phyloP scores from a whole-genome alignment of 345 rosid species.

The Theobroma cacao region DNA sequence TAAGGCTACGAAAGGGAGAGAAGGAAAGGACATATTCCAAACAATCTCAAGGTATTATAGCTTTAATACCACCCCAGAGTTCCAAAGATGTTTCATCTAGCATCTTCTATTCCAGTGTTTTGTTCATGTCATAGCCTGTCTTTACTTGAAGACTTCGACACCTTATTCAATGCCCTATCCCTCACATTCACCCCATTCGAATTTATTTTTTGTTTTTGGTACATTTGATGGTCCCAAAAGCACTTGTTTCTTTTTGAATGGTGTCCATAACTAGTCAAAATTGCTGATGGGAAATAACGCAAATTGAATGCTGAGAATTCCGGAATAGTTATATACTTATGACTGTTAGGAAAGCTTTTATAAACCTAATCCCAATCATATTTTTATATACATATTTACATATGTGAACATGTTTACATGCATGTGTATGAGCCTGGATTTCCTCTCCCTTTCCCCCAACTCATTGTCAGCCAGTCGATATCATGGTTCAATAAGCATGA shows the following conservation, averaged over 20 bases:
- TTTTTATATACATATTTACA: not conserved
- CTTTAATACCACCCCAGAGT: not conserved
- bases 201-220: not conserved
- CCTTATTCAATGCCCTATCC: not conserved
- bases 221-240: slow-evolving; percentile 20
- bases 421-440: not conserved
- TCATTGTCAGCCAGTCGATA: not conserved
- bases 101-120: not conserved
- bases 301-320: slow-evolving; percentile 13
- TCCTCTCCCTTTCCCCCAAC: not conserved
- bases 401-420: not conserved
- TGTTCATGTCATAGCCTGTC: slow-evolving; percentile 11
- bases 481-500: not conserved
- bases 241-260: slow-evolving; percentile 12
- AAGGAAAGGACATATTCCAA: not conserved
- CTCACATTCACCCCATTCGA: not conserved
- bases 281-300: not conserved
- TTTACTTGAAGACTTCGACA: not conserved
- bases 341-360: too few species aligned
- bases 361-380: not conserved
- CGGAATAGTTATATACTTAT: too few species aligned
- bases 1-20: slow-evolving; percentile 18
- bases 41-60: slow-evolving; percentile 6
- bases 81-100: slow-evolving; percentile 1
- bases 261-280: slow-evolving; percentile 9